Evolutionary conservation across 2,329 filamentous ascomycete genomes (phyloP).

Genomic region (Neocucurbitaria cava): DNA sequence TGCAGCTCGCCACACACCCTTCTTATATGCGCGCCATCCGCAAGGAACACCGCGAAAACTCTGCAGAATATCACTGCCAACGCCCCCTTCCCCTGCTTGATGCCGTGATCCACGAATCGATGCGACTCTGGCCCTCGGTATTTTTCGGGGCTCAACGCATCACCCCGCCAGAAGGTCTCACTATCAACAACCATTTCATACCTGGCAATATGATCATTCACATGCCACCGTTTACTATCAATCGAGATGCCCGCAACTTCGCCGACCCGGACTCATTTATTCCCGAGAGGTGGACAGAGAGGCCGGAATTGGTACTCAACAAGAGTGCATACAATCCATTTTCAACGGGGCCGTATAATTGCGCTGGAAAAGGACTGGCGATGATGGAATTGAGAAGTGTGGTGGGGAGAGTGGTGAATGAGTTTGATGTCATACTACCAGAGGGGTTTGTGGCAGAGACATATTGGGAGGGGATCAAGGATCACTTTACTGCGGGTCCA

Average conservation of each 20-base stretch:
- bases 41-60: constrained; percentile 21
- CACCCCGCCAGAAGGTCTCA: constrained; percentile 38
- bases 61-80: constrained; percentile 14
- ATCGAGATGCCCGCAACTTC: constrained; percentile 30
- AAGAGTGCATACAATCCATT: constrained; percentile 73
- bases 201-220: constrained; percentile 37
- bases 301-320: constrained; percentile 23
- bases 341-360: constrained; percentile 69
- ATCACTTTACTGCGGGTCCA: constrained; percentile 34
- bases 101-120: constrained; percentile 33
- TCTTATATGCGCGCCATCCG: constrained; percentile 25
- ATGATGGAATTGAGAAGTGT: constrained; percentile 70
- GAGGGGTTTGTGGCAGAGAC: constrained; percentile 19
- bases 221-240: constrained; percentile 24
- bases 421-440: constrained; percentile 59
- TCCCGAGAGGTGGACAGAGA: constrained; percentile 31
- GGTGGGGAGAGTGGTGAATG: constrained; percentile 63
- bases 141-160: constrained; percentile 35
- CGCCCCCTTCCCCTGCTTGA: constrained; percentile 24
- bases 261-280: constrained; percentile 30
- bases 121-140: constrained; percentile 38
- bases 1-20: constrained; percentile 32
- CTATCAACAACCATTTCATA: constrained; percentile 27
- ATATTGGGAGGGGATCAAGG: constrained; percentile 28
- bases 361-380: constrained; percentile 71